Base-by-base conservation (phyloP, 176 grass and related monocot species). In the Dendrocalamus sinicus region DNA sequence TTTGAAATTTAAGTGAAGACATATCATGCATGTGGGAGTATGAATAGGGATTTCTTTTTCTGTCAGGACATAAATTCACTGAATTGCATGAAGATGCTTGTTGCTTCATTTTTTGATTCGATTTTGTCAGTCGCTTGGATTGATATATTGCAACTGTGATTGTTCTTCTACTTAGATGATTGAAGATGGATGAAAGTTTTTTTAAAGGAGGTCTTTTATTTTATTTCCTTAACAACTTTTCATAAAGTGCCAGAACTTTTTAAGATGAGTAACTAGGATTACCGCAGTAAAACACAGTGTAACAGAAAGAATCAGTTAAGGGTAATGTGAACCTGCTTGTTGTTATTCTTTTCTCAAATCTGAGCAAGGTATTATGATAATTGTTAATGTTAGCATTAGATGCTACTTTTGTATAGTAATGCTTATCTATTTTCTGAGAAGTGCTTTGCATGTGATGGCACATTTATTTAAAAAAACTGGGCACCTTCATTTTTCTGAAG, bases 241-340 rank as follows among this genome's bases (percentile, higher is more conserved):
- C 43, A 50, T 46, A 62, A 48, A 35, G 15, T 66, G 9, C 66
- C 16, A 50, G 41, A 19, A 46, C 5, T 66, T 45, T 71, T 47
- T 11, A 46, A 59, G 40, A 60, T 58, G 79, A 44, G 4, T 40
- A 41, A 26, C 8, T 70, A 41, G 13, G 0, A 5, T 67, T 22
- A 37, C 68, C 47, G 17, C 47, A 69, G 30, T 40, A 69, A 67
- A 35, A 39, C 10, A 51, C 7, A 52, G 63, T 41, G 11, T 69
- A 47, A 54, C 28, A 68, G 78, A 71, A 71, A 55, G 35, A 70
- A 59, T 20, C 53, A 59, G 67, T 72, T 72, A 48, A 43, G 37
- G n/a, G 40, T 61, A 61, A 20, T 47, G 40, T 47, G 8, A 61
- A 44, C 24, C 23, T 13, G 2, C 51, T 58, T 45, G 15, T 46